Base-by-base conservation (phyloP, 352 stramenopile genomes). In the Globisporangium cederbergense region DNA sequence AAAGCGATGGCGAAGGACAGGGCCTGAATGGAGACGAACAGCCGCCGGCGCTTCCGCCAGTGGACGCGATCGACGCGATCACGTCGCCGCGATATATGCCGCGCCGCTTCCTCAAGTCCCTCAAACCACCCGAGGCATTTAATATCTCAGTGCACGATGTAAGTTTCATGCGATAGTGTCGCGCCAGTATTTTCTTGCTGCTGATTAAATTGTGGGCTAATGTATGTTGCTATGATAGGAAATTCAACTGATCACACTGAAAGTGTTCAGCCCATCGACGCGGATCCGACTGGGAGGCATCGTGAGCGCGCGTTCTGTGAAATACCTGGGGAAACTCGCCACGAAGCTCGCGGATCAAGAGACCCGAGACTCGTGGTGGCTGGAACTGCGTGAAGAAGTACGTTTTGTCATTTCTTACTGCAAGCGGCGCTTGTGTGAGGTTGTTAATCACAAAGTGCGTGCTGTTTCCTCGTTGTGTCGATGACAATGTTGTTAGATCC, bases 331-430 rank as follows among this genome's bases (percentile, higher is more conserved):
- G 6, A 92, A 94, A 61, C 77, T 99, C 32, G 95, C 95, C 6
- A 98, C 92, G 5, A 99, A 98, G 58, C 71, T 99, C 8, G 96
- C 91, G 0, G 97, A 99, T 74, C 96, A 99, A 65, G 97, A 99
- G 67, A 99, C 96, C 0, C 77, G 97, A 63, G 97, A 99, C 69
- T 97, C 92, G 16, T 99, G 97, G 97, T 99, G 97, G 97, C 86
- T 92, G 22, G 96, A 99, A 68, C 80, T 99, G 6, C 83, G 97
- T 34, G 96, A 98, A 80, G 97, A 99, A 77, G 86, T 93, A 51
- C 8, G 58, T 52, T 4, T 18, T 54, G 7, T 43, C 32, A 10
- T 28, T 45, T 45, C 10, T 13, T 65, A 0, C 22, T 58, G 34
- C 52, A 1, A 18, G 4, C 7, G 34, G 4, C 4, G 32, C 32